Conservation (phyloP, 768 basidiomycete species). For the Tubosaeta brunneosetosa region DNA sequence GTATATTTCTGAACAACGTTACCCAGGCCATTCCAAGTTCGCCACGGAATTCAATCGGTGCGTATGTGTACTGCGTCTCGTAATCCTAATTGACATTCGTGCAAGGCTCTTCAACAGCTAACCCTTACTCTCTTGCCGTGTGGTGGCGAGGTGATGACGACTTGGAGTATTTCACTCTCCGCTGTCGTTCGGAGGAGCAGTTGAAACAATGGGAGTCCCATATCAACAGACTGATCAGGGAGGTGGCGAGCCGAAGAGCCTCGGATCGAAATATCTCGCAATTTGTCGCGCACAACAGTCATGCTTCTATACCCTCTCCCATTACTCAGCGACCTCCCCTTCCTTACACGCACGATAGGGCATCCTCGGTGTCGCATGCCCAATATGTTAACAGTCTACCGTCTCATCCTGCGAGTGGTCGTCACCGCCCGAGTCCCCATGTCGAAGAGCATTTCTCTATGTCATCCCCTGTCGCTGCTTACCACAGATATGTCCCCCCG, state of each 20-base stretch:
- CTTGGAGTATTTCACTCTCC: constrained; percentile 89
- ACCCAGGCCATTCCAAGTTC: constrained; percentile 68
- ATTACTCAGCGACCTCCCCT: constrained; percentile 32
- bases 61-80: constrained; percentile 26
- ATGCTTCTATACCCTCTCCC: constrained; percentile 38
- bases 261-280: constrained; percentile 60
- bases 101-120: constrained; percentile 45
- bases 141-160: constrained; percentile 96
- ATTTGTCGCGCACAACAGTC: constrained; percentile 38
- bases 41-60: constrained; percentile 57
- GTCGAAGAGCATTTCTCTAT: constrained; percentile 36
- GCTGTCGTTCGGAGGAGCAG: constrained; percentile 89
- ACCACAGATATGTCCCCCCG: constrained; percentile 44
- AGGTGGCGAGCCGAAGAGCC: constrained; percentile 63
- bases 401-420: constrained; percentile 32
- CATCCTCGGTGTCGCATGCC: constrained; percentile 31
- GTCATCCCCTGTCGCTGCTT: constrained; percentile 23
- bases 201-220: constrained; percentile 88
- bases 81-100: neutral
- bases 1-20: constrained; percentile 96
- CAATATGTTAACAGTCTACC: constrained; percentile 30
- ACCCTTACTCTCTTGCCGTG: constrained; percentile 77
- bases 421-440: constrained; percentile 34
- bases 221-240: constrained; percentile 83
- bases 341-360: constrained; percentile 34